These are phyloP conservation scores for Paecilomyces formosus DNA, from an alignment of 2,329 filamentous ascomycete genomes.

Conservation along the genomic window DNA sequence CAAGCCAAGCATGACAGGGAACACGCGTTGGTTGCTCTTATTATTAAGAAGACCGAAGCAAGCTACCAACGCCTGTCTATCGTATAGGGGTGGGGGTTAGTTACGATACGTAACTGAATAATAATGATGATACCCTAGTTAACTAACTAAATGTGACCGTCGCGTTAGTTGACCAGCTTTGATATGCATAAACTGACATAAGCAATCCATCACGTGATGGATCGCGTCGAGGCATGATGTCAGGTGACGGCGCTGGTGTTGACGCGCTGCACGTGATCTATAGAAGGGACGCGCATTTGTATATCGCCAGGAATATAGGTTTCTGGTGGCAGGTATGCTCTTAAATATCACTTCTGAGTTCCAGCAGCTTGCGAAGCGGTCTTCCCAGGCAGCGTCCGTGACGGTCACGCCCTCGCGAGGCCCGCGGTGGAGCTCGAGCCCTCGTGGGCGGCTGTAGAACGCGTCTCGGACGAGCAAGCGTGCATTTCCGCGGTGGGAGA, in stretches of 20 bases:
- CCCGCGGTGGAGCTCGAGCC: conserved; percentile 19
- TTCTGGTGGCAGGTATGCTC: not conserved
- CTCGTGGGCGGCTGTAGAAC: conserved; percentile 32
- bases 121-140: not conserved
- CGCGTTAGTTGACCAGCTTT: too few species aligned
- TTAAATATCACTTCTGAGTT: not conserved
- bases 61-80: not conserved
- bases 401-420: not conserved
- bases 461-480: conserved; percentile 32
- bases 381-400: not conserved
- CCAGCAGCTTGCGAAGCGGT: not conserved
- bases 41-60: not conserved
- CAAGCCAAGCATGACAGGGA: not conserved
- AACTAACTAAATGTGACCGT: too few species aligned
- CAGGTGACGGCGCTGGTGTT: not conserved
- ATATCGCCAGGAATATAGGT: not conserved
- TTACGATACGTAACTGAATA: not conserved
- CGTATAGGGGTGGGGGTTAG: not conserved
- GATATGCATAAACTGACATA: not conserved
- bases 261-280: conserved; percentile 10
- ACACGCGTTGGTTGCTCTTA: not conserved
- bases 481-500: conserved; percentile 31
- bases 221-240: not conserved
- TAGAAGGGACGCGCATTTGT: conserved; percentile 6
- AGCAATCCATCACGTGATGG: not conserved